phyloP scores from a whole-genome alignment of 2,329 filamentous ascomycete species.

The Penicillium sp. region DNA sequence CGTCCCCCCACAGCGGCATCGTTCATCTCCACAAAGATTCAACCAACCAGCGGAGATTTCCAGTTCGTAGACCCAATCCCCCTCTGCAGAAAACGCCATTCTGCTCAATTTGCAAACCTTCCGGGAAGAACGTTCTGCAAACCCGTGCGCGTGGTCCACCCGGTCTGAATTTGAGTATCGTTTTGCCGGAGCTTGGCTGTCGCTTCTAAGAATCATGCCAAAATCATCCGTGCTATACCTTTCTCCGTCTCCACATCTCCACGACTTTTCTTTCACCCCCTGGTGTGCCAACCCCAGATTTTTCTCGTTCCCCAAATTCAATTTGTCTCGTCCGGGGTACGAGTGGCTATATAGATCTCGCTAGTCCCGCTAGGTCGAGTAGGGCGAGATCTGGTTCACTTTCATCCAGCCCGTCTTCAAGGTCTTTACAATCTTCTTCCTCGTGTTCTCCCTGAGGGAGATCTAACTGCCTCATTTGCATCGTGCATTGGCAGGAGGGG shows the following conservation, averaged over 20 bases:
- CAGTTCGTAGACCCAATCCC: not conserved
- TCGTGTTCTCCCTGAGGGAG: constrained; percentile 6
- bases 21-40: constrained; percentile 5
- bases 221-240: constrained; percentile 13
- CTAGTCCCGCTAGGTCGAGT: constrained; percentile 1
- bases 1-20: constrained; percentile 5
- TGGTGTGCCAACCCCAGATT: constrained; percentile 16
- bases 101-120: not conserved
- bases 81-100: not conserved
- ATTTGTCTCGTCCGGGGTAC: constrained; percentile 8
- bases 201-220: not conserved
- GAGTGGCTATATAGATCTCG: constrained; percentile 19
- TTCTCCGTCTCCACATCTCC: constrained; percentile 19
- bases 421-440: too few species aligned
- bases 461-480: constrained; percentile 9
- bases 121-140: not conserved
- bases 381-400: constrained; percentile 1
- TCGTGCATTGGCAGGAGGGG: constrained; percentile 7
- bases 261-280: constrained; percentile 8
- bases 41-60: constrained; percentile 4
- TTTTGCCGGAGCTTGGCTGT: constrained; percentile 17
- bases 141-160: not conserved
- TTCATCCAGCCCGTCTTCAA: not conserved
- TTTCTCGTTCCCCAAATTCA: constrained; percentile 7
- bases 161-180: constrained; percentile 7